Evolutionary conservation across 2,329 filamentous ascomycete species (phyloP), one percentile per base, ranked within the genome.

Genomic region (Biscogniauxia sp.): DNA sequence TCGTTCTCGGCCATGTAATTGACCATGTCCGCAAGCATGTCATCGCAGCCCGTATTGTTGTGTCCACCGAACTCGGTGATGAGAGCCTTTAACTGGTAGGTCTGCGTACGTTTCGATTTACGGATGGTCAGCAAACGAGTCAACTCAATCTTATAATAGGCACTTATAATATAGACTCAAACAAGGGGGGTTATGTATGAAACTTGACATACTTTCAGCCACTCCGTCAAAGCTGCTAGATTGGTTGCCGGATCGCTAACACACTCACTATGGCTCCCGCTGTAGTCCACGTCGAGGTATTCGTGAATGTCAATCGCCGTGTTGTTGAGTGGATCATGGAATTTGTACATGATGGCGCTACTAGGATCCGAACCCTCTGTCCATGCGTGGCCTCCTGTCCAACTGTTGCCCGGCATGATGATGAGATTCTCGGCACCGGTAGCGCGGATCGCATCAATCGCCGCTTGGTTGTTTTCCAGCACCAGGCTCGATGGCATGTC

Each of bases 301-400:
- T 82, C 77, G 69, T 83, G 80, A 66, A 82, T 80, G 63, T 82
- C 80, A 54, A 82, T 76, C 4, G 79, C 80, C 55, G 77, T 79
- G 68, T 83, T 83, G 56, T 78, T 77, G 3, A 73, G 59, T 8
- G 80, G 79, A 62, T 82, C 81, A n/a, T 61, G 68, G 56, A 82
- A 77, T 58, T 77, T 71, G 58, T 77, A 72, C 59, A 83, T 68
- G 17, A 73, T 71, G 1, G 75, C 72, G 55, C 75, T 78, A 23
- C 65, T 76, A 17, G 72, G 75, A 26, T 79, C 76, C 51, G 73
- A 66, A 9, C 72, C 72, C 56, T 80, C 64, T 0, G 79, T 77
- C 79, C 79, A 82, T 19, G 73, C 66, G 60, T 82, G 80, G 0
- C 79, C 80, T 51, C 81, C 80, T 0, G 79, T 77, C 73, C 76